phyloP scores from a whole-genome alignment of 306 rosid genomes.

The Hippophae gyantsensis region DNA sequence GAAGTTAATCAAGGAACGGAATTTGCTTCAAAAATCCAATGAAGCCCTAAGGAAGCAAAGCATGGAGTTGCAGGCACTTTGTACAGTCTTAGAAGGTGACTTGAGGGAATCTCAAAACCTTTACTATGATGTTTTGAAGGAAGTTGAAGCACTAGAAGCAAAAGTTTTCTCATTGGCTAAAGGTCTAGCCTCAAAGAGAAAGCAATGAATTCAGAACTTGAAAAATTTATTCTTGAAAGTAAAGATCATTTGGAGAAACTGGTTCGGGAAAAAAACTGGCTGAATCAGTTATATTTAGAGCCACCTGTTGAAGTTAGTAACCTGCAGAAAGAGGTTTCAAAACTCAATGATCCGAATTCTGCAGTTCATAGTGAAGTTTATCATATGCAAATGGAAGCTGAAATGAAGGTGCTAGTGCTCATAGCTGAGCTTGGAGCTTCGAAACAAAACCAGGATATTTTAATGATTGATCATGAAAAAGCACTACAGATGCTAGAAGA shows the following conservation, averaged over 20 bases:
- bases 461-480: conserved; percentile 33
- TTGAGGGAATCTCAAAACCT: conserved; percentile 34
- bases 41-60: conserved; percentile 34
- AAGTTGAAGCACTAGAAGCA: conserved; percentile 41
- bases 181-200: conserved; percentile 34
- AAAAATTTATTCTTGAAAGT: conserved; percentile 32
- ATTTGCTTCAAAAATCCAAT: conserved; percentile 26
- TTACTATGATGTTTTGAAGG: conserved; percentile 26
- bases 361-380: conserved; percentile 28
- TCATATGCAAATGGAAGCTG: conserved; percentile 28
- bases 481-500: conserved; percentile 37
- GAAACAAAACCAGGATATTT: conserved; percentile 29
- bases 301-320: conserved; percentile 29
- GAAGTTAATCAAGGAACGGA: conserved; percentile 26
- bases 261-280: conserved; percentile 15
- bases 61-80: conserved; percentile 29
- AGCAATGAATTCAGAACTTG: conserved; percentile 25
- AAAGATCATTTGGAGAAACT: conserved; percentile 30
- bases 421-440: conserved; percentile 30
- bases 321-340: conserved; percentile 37
- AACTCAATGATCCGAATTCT: conserved; percentile 36
- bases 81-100: conserved; percentile 31
- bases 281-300: too few species aligned
- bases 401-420: conserved; percentile 33
- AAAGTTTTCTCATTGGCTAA: conserved; percentile 25